Base-by-base conservation (phyloP, 768 basidiomycete species). In the Suillus luteus region DNA sequence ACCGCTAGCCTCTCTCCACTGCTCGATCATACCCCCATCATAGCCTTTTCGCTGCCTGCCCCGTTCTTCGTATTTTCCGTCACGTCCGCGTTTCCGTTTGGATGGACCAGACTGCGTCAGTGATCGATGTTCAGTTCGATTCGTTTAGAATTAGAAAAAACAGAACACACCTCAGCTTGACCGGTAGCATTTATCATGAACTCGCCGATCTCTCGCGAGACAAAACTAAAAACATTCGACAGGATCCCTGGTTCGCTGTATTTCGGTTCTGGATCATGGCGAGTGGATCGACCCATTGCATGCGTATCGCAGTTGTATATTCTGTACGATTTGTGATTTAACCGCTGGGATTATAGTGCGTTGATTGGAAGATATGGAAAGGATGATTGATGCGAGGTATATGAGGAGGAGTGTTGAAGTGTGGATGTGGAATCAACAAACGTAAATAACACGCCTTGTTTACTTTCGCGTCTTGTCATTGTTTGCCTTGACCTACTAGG, bases 161-260 rank as follows among this genome's bases (percentile, higher is more conserved):
- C 5, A 33, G 19, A 33, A 54, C 57, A 1, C 7, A 58, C 57
- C 57, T 58, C 55, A 41, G 55, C 22, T 17, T 61, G 63, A 10
- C 66, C 87, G 10, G 87, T 85, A 55, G 91, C 91, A 68, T 79
- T 88, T 22, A 82, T 75, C 31, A 92, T 81, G 72, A 93, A 93
- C 12, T 86, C 86, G 54, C 86, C 86, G 43, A 92, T 70, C 72
- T 93, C 91, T 58, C 85, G 80, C 12, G 90, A 85, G 5, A 93
- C 84, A 71, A 87, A 91, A 72, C 77, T 82, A 66, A 92, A 80
- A 5, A 92, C 87, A 66, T 85, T 86, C 1, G 87, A 85, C 24
- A 91, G 67, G 2, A 89, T 68, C 48, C 87, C 85, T 54, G 37
- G 37, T 15, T 38, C 55, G 22, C 17, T 54, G 49, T 3, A n/a